Evolutionary conservation across 1,284 basidiomycete species (phyloP), one percentile per base, ranked within the genome.

Genomic region (Athelia psychrophila): DNA sequence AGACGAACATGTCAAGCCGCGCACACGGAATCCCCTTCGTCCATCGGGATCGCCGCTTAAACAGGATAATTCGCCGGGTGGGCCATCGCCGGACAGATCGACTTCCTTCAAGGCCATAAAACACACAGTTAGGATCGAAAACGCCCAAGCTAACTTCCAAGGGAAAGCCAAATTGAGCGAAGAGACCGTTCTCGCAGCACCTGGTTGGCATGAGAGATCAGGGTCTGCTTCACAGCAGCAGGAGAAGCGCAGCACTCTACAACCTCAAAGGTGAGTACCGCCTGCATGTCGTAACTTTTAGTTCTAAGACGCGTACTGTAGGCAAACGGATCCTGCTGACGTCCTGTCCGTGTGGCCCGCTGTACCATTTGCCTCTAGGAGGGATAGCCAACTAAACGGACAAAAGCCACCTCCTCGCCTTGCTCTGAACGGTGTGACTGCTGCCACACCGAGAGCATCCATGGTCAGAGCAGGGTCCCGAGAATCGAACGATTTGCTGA

Each of bases 371-470:
- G 65, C 72, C 24, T 60, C 66, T 4, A 63, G 75, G 46, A 66
- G 67, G 36, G 65, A 71, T 19, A 53, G 54, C 35, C 25, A 52
- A 32, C 36, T 60, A 24, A 52, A 55, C n/a, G 6, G 6, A 10
- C 22, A 6, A 19, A 22, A 42, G 19, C 79, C 80, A 18, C 81
- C 81, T 32, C 87, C 87, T 16, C 75, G 70, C 30, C 67, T 89
- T 44, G 79, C 84, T 19, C 66, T 88, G 55, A 89, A 89, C 62
- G 88, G 86, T 22, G 69, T 87, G 27, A 77, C 84, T 6, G 80
- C 82, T 13, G 73, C 79, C 49, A 74, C 80, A 30, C 81, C 84
- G 5, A 74, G 71, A 53, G 72, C 76, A 13, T 80, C 75, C 58
- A 62, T 70, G 54, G 54, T 62, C 46, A 60, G 65, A 24, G 54